phyloP scores from a whole-genome alignment of 148 eudicot species.

The Pharnaceum exiguum region DNA sequence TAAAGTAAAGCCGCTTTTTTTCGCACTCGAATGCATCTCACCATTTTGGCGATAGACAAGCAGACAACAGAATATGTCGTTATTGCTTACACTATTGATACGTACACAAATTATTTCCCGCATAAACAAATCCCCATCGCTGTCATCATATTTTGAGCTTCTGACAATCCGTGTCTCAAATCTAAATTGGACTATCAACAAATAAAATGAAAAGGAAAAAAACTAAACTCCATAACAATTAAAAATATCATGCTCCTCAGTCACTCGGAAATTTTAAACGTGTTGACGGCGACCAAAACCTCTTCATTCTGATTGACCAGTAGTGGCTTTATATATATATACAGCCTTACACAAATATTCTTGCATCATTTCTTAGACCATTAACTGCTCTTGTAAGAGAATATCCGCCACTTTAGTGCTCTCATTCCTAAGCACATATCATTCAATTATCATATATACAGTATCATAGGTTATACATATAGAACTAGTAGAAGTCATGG shows the following conservation, averaged over 20 bases:
- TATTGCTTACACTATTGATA: background rate
- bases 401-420: background rate
- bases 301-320: slow-evolving; percentile 2
- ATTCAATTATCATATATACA: background rate
- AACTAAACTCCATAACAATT: no score
- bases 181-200: no score
- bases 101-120: background rate
- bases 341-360: slow-evolving; percentile 6
- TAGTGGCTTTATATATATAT: background rate
- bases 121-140: background rate
- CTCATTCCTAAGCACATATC: background rate
- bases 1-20: no score
- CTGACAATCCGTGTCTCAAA: no score
- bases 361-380: background rate
- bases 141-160: background rate
- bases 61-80: background rate
- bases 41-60: background rate
- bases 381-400: background rate
- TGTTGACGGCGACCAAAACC: slow-evolving; percentile 26
- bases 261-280: slow-evolving; percentile 16
- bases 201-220: no score
- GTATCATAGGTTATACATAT: background rate
- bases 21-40: background rate
- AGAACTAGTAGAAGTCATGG: slow-evolving; percentile 21
- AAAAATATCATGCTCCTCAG: no score